Evolutionary conservation across 139 green algal species (phyloP).

Genomic region (Yamagishiella unicocca): DNA sequence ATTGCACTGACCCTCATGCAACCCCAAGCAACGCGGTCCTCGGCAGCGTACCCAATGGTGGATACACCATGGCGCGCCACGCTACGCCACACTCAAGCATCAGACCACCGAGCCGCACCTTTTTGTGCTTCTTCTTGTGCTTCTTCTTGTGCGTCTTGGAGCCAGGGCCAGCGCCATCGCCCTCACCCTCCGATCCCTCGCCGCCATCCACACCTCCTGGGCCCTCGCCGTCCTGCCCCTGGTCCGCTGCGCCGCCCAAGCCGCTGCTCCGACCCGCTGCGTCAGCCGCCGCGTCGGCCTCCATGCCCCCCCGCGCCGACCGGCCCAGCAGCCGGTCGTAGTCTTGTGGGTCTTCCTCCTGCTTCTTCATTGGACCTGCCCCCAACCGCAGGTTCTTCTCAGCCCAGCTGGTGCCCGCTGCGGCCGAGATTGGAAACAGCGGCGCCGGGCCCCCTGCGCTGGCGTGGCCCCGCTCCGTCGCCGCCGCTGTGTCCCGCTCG

Average conservation of each 20-base stretch:
- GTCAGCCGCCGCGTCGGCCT: not conserved
- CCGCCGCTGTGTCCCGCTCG: not conserved
- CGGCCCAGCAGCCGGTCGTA: not conserved
- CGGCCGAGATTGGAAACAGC: conserved; percentile 8
- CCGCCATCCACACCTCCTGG: not conserved
- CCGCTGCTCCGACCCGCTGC: not conserved
- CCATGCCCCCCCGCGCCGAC: not conserved
- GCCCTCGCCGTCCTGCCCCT: not conserved
- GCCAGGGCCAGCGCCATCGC: not conserved
- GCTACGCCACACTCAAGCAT: too few relatives aligned
- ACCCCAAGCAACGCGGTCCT: too few relatives aligned
- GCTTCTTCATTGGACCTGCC: not conserved
- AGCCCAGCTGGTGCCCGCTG: conserved; percentile 1
- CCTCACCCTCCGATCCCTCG: not conserved
- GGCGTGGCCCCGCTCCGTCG: too few relatives aligned
- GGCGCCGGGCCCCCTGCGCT: not conserved
- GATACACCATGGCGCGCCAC: too few relatives aligned
- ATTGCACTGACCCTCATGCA: too few relatives aligned
- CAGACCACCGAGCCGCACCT: not conserved
- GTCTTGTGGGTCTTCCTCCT: not conserved
- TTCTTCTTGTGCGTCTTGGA: conserved; percentile 20
- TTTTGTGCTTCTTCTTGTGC: conserved; percentile 51
- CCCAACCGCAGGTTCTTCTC: not conserved
- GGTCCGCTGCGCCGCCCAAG: not conserved
- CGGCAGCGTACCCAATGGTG: too few relatives aligned